Evolutionary conservation across 1,139 yeast genomes (phyloP).

Genomic region (Kazachstania sp.): DNA sequence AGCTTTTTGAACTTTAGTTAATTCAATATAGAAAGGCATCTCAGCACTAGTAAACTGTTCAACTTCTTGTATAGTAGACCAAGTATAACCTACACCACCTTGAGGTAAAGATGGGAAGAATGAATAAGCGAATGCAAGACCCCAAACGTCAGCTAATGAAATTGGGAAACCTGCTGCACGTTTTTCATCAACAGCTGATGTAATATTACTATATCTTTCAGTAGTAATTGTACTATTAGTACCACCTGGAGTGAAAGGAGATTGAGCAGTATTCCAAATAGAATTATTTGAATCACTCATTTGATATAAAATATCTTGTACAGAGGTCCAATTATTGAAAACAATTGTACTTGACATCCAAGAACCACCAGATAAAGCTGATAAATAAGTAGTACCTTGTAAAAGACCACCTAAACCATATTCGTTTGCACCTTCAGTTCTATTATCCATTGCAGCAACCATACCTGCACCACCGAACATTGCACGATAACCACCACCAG

Average conservation of each 20-base stretch:
- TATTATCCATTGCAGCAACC: constrained; percentile 68
- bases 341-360: constrained; percentile 56
- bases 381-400: constrained; percentile 62
- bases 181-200: constrained; percentile 40
- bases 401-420: constrained; percentile 71
- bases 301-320: constrained; percentile 43
- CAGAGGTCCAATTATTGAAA: constrained; percentile 70
- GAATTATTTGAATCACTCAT: constrained; percentile 32
- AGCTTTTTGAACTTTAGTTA: constrained; percentile 72
- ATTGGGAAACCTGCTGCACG: constrained; percentile 67
- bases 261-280: constrained; percentile 63
- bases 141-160: constrained; percentile 85
- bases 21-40: constrained; percentile 79
- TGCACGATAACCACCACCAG: constrained; percentile 92
- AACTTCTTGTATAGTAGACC: constrained; percentile 50
- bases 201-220: constrained; percentile 40
- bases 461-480: constrained; percentile 89
- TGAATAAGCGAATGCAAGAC: constrained; percentile 70
- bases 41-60: constrained; percentile 47
- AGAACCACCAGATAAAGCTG: constrained; percentile 41
- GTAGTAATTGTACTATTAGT: constrained; percentile 49
- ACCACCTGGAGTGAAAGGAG: constrained; percentile 62
- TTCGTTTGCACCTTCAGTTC: constrained; percentile 53
- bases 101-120: constrained; percentile 48
- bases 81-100: constrained; percentile 56